phyloP scores from a whole-genome alignment of 352 stramenopile genomes.

The Pythium sukuiense region DNA sequence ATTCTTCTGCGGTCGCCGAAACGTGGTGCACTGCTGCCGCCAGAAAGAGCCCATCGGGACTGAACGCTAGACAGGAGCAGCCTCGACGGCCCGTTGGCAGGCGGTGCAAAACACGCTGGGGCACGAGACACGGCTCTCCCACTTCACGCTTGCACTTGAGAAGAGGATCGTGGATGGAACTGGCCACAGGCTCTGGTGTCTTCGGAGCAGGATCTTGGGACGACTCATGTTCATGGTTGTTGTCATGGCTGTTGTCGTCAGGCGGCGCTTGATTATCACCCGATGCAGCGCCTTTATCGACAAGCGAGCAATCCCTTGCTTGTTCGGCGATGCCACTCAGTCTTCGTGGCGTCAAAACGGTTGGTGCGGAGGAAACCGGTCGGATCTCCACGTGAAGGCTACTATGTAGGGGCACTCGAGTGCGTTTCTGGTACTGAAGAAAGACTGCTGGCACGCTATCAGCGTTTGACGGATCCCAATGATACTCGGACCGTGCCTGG shows the following conservation, averaged over 20 bases:
- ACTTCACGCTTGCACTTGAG: conserved; percentile 36
- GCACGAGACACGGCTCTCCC: conserved; percentile 53
- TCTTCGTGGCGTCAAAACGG: neutral
- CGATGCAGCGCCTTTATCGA: neutral
- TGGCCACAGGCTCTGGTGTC: neutral
- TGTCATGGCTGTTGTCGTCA: neutral
- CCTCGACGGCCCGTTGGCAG: conserved; percentile 55
- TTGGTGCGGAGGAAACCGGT: conserved; percentile 15
- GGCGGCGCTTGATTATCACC: conserved; percentile 1
- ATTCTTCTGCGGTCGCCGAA: conserved; percentile 20
- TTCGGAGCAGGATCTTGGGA: too few species aligned
- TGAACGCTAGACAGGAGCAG: conserved; percentile 64
- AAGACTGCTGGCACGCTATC: conserved; percentile 48
- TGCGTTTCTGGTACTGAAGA: conserved; percentile 63
- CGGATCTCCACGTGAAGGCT: conserved; percentile 43
- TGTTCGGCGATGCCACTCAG: conserved; percentile 2
- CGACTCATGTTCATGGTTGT: neutral
- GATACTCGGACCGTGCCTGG: conserved; percentile 54
- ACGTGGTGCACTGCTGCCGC: conserved; percentile 39
- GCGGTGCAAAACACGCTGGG: conserved; percentile 52
- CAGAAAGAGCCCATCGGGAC: conserved; percentile 51
- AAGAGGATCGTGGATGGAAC: conserved; percentile 17
- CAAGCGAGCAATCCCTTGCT: neutral
- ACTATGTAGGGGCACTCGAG: conserved; percentile 26
- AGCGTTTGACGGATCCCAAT: conserved; percentile 28